Evolutionary conservation across 768 basidiomycete species (phyloP).

Genomic region (Clitopilus passeckerianus): DNA sequence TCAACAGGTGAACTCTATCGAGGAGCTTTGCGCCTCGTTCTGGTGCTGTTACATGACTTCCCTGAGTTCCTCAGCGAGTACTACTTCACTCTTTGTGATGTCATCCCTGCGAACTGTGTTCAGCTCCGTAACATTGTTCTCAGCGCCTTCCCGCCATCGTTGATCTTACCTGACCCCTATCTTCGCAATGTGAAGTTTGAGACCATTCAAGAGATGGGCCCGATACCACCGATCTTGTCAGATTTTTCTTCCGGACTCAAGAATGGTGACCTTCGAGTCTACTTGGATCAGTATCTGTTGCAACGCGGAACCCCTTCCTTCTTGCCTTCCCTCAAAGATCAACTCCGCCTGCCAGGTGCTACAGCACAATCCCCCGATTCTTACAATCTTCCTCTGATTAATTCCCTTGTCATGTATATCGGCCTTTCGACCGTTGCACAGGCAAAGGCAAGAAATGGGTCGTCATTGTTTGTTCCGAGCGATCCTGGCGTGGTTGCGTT

Average conservation of each 20-base stretch:
- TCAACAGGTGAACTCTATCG: conserved; percentile 87
- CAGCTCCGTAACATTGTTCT: conserved; percentile 96
- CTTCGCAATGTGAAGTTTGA: conserved; percentile 72
- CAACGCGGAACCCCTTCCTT: conserved; percentile 68
- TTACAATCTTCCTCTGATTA: conserved; percentile 89
- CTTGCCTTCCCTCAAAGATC: conserved; percentile 75
- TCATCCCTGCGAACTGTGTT: conserved; percentile 87
- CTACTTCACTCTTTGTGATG: conserved; percentile 93
- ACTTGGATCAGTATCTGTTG: conserved; percentile 84
- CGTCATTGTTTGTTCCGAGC: conserved; percentile 72
- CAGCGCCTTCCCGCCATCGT: conserved; percentile 84
- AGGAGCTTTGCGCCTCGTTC: conserved; percentile 82
- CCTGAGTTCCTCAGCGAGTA: conserved; percentile 97
- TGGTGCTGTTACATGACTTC: conserved; percentile 97
- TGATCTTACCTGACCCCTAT: conserved; percentile 83
- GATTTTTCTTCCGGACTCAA: conserved; percentile 86
- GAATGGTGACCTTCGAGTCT: conserved; percentile 69
- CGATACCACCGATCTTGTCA: conserved; percentile 85
- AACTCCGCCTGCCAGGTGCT: conserved; percentile 48
- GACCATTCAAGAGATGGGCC: conserved; percentile 83
- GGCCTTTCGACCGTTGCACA: conserved; percentile 92
- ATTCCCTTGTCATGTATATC: conserved; percentile 92
- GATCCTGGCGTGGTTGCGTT: conserved; percentile 85
- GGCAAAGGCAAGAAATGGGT: conserved; percentile 80
- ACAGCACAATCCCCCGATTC: conserved; percentile 45